These are phyloP conservation scores for Chiua sp. DNA, from an alignment of 1,284 basidiomycete genomes.

Conservation along the genomic window DNA sequence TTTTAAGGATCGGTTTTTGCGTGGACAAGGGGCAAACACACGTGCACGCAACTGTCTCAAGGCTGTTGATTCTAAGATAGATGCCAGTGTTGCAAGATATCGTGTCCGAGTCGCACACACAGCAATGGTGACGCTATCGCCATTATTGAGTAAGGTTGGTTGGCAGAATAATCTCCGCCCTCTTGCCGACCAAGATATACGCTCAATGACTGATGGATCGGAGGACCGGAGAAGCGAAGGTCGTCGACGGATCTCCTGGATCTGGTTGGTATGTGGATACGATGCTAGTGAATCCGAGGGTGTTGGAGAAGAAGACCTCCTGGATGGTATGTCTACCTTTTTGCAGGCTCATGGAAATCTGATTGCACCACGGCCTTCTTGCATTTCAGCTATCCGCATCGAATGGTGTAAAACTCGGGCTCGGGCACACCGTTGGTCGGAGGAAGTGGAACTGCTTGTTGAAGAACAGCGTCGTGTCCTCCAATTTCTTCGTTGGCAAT, in stretches of 20 bases:
- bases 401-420: conserved; percentile 1
- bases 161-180: neutral
- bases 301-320: neutral
- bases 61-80: neutral
- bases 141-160: neutral
- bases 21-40: conserved; percentile 5
- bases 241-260: neutral
- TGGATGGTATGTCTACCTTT: neutral
- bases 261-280: neutral
- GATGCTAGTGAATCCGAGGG: neutral
- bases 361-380: too few species aligned
- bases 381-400: neutral
- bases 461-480: neutral
- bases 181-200: neutral
- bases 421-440: neutral
- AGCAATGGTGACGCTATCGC: neutral
- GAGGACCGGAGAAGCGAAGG: neutral
- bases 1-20: conserved; percentile 7
- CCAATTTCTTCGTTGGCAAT: neutral
- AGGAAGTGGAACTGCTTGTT: neutral
- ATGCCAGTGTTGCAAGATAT: neutral
- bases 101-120: neutral
- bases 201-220: neutral
- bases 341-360: too few species aligned
- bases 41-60: neutral